Conservation (phyloP, 1,284 basidiomycete species). For the Cryptococcus neoformans region DNA sequence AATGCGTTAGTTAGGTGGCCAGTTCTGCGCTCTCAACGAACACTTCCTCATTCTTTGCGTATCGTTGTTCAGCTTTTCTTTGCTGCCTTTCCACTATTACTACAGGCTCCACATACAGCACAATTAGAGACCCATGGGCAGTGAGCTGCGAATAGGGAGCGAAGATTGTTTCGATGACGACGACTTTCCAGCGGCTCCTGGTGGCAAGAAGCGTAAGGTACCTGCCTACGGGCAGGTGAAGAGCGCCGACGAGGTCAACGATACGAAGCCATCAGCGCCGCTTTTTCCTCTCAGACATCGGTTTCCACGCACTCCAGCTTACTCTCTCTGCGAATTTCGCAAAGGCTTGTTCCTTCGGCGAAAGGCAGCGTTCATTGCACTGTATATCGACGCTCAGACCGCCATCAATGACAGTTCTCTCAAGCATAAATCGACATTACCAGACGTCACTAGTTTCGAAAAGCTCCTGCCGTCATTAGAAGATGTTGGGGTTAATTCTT, state of each 20-base stretch:
- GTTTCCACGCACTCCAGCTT: background rate
- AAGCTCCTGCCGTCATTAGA: slow-evolving; percentile 33
- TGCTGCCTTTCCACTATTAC: too few relatives aligned
- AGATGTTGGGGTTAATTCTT: slow-evolving; percentile 28
- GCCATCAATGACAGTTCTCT: slow-evolving; percentile 10
- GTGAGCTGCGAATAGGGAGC: background rate
- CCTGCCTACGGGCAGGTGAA: slow-evolving; percentile 15
- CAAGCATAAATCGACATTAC: slow-evolving; percentile 6
- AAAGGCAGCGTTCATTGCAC: slow-evolving; percentile 36
- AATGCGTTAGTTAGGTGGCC: too few relatives aligned
- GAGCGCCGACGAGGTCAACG: background rate
- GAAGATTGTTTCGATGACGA: slow-evolving; percentile 20
- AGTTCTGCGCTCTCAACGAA: too few relatives aligned
- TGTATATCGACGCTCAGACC: slow-evolving; percentile 41
- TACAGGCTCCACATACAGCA: too few relatives aligned
- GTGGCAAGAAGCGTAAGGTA: slow-evolving; percentile 40
- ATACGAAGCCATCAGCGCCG: background rate
- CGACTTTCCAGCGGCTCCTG: slow-evolving; percentile 23
- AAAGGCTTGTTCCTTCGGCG: slow-evolving; percentile 34
- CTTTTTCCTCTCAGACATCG: background rate
- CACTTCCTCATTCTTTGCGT: too few relatives aligned
- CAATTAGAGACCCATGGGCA: background rate
- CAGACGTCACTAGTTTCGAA: slow-evolving; percentile 14
- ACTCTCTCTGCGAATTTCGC: slow-evolving; percentile 10
- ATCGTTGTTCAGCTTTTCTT: too few relatives aligned